Conservation (phyloP, 805 yeast genomes). For the Komagataella mondaviorum region DNA sequence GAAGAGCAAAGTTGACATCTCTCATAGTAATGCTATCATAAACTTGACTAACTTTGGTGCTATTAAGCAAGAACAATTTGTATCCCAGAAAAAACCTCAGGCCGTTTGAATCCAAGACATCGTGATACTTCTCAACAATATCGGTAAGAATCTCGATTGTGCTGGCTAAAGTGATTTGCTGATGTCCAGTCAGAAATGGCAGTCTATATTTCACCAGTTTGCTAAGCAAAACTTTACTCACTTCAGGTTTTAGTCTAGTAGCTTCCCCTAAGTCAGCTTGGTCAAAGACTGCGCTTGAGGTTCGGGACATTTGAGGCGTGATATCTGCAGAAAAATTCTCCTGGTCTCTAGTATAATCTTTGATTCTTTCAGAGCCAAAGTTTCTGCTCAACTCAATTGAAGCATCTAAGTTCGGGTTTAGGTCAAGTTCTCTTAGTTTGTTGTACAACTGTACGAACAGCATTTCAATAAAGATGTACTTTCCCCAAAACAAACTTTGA, state of each 20-base stretch:
- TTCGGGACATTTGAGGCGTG: not conserved
- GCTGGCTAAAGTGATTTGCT: conserved; percentile 69
- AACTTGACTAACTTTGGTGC: conserved; percentile 13
- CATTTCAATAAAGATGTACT: conserved; percentile 37
- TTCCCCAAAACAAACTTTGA: conserved; percentile 57
- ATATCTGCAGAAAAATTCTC: not conserved
- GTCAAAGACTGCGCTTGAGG: not conserved
- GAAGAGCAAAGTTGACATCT: conserved; percentile 80
- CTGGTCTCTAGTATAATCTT: not conserved
- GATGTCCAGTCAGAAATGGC: conserved; percentile 82
- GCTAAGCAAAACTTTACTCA: conserved; percentile 38
- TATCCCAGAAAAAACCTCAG: conserved; percentile 58
- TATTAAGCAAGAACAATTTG: conserved; percentile 40
- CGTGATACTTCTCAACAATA: conserved; percentile 29
- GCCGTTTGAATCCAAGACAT: conserved; percentile 50
- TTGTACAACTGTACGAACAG: conserved; percentile 42
- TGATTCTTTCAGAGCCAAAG: not conserved
- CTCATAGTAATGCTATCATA: conserved; percentile 46
- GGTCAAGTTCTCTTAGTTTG: conserved; percentile 39
- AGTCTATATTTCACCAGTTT: conserved; percentile 50
- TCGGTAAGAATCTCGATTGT: conserved; percentile 52
- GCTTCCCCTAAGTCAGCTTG: conserved; percentile 2
- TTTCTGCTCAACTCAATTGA: not conserved
- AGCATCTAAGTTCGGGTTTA: conserved; percentile 14
- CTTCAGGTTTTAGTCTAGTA: conserved; percentile 6